Percentiles rank a stretch among this genome's conserved stretches.
Evolutionary conservation across 768 basidiomycete genomes (phyloP).

Genomic region (Panus rudis): DNA sequence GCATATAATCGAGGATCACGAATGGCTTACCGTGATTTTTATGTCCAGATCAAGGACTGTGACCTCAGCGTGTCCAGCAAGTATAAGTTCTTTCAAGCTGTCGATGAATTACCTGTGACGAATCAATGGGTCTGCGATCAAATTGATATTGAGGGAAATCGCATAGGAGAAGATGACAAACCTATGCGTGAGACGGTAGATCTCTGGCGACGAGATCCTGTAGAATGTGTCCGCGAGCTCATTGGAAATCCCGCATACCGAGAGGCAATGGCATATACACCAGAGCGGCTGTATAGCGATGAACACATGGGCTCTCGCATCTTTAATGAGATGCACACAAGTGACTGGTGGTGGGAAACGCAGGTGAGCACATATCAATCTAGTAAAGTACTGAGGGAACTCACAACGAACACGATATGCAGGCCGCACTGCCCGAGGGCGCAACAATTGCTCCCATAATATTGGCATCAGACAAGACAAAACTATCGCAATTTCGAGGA

Average conservation of each 20-base stretch:
- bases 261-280: slow-evolving; percentile 2
- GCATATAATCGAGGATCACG: too few species aligned
- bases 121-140: neutral
- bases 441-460: slow-evolving; percentile 23
- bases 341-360: slow-evolving; percentile 41
- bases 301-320: too few species aligned
- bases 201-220: slow-evolving; percentile 17
- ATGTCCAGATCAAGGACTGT: too few species aligned
- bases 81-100: too few species aligned
- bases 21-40: too few species aligned
- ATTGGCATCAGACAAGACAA: slow-evolving; percentile 24
- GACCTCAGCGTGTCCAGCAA: too few species aligned
- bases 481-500: slow-evolving; percentile 15
- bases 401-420: too few species aligned
- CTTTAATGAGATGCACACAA: slow-evolving; percentile 19
- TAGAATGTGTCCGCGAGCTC: slow-evolving; percentile 25
- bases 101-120: slow-evolving; percentile 3
- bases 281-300: slow-evolving; percentile 3
- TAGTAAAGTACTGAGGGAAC: too few species aligned
- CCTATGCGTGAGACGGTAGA: slow-evolving; percentile 24
- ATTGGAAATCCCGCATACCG: slow-evolving; percentile 5
- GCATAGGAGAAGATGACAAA: neutral
- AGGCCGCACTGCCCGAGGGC: slow-evolving; percentile 14
- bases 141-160: slow-evolving; percentile 1
- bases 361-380: slow-evolving; percentile 39